Percentiles rank a stretch among this genome's conserved stretches.
phyloP scores from a whole-genome alignment of 805 yeast species.

The Clavispora carvajalis region DNA sequence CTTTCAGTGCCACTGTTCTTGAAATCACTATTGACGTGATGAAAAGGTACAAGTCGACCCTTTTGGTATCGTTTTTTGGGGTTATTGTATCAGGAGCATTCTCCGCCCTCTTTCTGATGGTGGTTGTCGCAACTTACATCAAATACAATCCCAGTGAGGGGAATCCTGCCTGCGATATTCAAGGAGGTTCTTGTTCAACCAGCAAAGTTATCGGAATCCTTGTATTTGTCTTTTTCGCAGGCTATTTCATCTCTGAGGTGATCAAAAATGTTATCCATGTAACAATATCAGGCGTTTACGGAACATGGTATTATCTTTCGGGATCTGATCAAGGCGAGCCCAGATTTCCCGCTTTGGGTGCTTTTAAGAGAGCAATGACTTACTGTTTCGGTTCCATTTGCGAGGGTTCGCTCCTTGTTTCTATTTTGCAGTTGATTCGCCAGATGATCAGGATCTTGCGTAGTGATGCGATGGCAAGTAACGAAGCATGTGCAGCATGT shows the following conservation, averaged over 20 bases:
- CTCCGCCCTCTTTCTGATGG: conserved; percentile 58
- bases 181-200: conserved; percentile 48
- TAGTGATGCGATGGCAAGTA: conserved; percentile 46
- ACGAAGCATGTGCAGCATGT: conserved; percentile 49
- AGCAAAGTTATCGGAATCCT: conserved; percentile 63
- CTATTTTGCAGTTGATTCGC: conserved; percentile 62
- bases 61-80: conserved; percentile 58
- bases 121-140: conserved; percentile 71
- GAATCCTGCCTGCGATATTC: conserved; percentile 51
- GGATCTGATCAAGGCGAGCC: conserved; percentile 77
- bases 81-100: conserved; percentile 56
- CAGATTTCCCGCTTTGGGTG: conserved; percentile 70
- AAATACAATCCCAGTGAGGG: conserved; percentile 57
- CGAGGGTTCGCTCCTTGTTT: conserved; percentile 73
- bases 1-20: conserved; percentile 66
- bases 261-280: conserved; percentile 75
- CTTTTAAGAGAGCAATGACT: conserved; percentile 74
- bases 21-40: conserved; percentile 74
- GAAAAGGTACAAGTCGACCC: conserved; percentile 64
- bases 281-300: conserved; percentile 77
- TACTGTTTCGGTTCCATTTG: conserved; percentile 88
- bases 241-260: conserved; percentile 79
- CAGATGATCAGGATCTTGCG: conserved; percentile 49
- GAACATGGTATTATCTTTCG: conserved; percentile 85
- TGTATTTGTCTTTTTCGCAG: conserved; percentile 74